Evolutionary conservation across 2,329 filamentous ascomycete species (phyloP), one percentile per base, ranked within the genome.

Genomic region (Fusarium sp.): DNA sequence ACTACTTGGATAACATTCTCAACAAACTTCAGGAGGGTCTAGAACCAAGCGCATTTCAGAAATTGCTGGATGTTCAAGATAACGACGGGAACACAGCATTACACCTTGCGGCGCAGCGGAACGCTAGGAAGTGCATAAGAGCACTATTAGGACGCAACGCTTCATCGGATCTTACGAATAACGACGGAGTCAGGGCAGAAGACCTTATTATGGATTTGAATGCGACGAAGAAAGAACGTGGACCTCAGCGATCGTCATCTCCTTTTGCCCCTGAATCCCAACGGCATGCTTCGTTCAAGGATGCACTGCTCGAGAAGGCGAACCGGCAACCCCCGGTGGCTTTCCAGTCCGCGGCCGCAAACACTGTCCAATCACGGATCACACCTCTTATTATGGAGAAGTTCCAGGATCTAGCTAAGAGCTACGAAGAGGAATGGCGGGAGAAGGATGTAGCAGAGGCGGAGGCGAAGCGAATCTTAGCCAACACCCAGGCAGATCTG

Each of bases 1-100:
- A 98, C 82, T 99, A 99, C 82, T 89, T 98, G 38, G 96, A 98
- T 81, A 93, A 93, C 73, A 92, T 98, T 70, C 87, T 98, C 63
- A 96, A 97, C 82, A 95, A 93, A 81, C 89, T 99, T 69, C 90
- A 92, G 70, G 94, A 97, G 78, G 90, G 91, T 2, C 90, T 93
- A 75, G 90, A 94, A 10, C 92, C 92, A 14, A 90, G 92, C 63
- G 91, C 94, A 63, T 90, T 98, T 54, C 93, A 95, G 69, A 87
- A 90, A 54, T 84, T 98, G 17, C 85, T 99, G 17, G 94, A 98
- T 77, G 88, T 91, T 14, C 93, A 95, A 79, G 96, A 99, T 81
- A 86, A 91, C 35, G 92, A 95, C 45, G 96, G 96, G 45, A 97
- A 99, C 81, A 98, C 96, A 0, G 95, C 96, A 7, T 82, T 92